phyloP scores from a whole-genome alignment of 441 rosid species.

The Gossypium trilobum region DNA sequence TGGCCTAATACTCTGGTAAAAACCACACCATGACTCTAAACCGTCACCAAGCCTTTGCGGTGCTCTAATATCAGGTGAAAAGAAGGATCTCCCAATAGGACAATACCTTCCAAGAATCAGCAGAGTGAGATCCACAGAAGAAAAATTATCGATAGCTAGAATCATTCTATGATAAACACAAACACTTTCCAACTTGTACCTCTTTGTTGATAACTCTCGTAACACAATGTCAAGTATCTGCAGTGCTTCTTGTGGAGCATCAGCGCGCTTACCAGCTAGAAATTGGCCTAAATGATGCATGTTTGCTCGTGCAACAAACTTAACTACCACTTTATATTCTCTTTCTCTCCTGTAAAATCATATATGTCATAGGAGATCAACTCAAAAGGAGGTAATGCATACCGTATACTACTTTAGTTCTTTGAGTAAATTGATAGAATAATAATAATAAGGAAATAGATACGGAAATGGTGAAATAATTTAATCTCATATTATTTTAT shows the following conservation, averaged over 20 bases:
- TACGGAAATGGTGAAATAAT: neutral
- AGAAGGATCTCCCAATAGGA: constrained; percentile 83
- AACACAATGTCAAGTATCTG: constrained; percentile 85
- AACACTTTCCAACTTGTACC: constrained; percentile 26
- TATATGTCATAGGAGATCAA: neutral
- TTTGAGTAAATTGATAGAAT: neutral
- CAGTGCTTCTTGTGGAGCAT: constrained; percentile 82
- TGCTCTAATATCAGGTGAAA: constrained; percentile 66
- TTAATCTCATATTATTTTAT: neutral
- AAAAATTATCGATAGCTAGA: neutral
- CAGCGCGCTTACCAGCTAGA: constrained; percentile 79
- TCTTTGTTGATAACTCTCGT: constrained; percentile 69
- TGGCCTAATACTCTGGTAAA: constrained; percentile 92
- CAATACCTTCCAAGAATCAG: constrained; percentile 42
- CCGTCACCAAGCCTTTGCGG: constrained; percentile 91
- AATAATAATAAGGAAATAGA: neutral
- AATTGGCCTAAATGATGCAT: constrained; percentile 83
- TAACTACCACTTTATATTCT: constrained; percentile 72
- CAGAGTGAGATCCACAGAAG: neutral
- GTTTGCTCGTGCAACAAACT: constrained; percentile 77
- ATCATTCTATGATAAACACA: neutral
- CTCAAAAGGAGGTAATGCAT: neutral
- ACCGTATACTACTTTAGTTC: neutral
- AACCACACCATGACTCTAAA: constrained; percentile 96
- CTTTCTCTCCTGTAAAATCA: constrained; percentile 56